Evolutionary conservation across 495 filamentous ascomycete genomes (phyloP).

Genomic region (Neurospora sp.): DNA sequence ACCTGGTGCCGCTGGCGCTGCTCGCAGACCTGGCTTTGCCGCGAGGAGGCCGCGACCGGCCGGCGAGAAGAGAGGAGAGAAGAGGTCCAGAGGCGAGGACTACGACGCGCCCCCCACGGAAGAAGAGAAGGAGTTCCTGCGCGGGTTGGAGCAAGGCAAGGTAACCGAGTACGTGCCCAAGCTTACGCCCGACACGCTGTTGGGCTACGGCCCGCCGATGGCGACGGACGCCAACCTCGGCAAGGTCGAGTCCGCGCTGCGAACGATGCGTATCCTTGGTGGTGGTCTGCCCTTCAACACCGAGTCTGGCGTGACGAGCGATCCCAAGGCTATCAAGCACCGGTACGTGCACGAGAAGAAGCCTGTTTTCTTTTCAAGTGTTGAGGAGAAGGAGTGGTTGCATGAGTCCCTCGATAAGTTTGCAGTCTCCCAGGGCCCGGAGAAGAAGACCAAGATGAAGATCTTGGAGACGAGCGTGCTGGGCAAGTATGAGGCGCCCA

Average conservation of each 20-base stretch:
- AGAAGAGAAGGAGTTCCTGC: slow-evolving; percentile 14
- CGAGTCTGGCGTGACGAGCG: slow-evolving; percentile 14
- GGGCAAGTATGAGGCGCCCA: slow-evolving; percentile 29
- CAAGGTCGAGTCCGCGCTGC: slow-evolving; percentile 19
- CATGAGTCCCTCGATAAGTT: slow-evolving; percentile 3
- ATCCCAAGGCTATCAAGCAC: slow-evolving; percentile 3
- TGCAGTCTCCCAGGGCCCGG: slow-evolving; percentile 6
- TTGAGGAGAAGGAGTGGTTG: slow-evolving; percentile 30
- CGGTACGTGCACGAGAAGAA: slow-evolving; percentile 12
- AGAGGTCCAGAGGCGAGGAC: background rate
- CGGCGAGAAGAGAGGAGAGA: background rate
- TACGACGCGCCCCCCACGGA: background rate
- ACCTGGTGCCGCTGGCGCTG: background rate
- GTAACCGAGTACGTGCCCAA: slow-evolving; percentile 16
- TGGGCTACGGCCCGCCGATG: slow-evolving; percentile 24
- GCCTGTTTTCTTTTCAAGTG: slow-evolving; percentile 20
- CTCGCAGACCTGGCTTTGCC: background rate
- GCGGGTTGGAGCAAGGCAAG: slow-evolving; percentile 19
- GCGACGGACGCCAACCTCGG: slow-evolving; percentile 15
- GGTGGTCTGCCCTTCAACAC: slow-evolving; percentile 21
- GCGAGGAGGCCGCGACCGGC: background rate
- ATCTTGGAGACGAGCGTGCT: slow-evolving; percentile 30
- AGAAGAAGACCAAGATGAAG: slow-evolving; percentile 21
- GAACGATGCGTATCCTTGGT: slow-evolving; percentile 21
- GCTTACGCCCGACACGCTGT: slow-evolving; percentile 11